These are phyloP conservation scores for Cordyceps farinosa DNA, from an alignment of 2,329 filamentous ascomycete genomes.

Conservation along the genomic window DNA sequence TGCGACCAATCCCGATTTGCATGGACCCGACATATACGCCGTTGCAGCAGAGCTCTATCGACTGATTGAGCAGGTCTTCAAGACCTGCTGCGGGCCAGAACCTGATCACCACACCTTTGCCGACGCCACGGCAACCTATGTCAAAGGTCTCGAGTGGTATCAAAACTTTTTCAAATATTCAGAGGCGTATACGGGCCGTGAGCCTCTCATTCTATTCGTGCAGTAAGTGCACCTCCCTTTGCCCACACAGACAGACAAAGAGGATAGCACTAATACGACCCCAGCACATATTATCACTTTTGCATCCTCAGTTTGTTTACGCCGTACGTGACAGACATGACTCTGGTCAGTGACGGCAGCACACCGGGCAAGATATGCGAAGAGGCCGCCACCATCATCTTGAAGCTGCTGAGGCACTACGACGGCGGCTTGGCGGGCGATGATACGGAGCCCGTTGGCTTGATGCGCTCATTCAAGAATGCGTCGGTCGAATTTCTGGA, in stretches of 20 bases:
- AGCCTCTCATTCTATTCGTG: background rate
- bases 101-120: background rate
- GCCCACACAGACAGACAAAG: background rate
- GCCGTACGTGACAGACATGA: background rate
- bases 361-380: conserved; percentile 2
- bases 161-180: conserved; percentile 8
- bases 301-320: conserved; percentile 8
- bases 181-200: background rate
- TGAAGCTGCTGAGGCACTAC: background rate
- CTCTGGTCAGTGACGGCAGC: background rate
- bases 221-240: background rate
- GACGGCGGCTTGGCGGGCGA: background rate
- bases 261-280: background rate
- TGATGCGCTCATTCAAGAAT: conserved; percentile 3
- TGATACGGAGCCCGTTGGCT: background rate
- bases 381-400: conserved; percentile 3
- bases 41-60: conserved; percentile 3
- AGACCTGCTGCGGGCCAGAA: background rate
- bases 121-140: background rate
- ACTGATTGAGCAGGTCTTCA: conserved; percentile 5
- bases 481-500: background rate
- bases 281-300: conserved; percentile 13
- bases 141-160: conserved; percentile 8
- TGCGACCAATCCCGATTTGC: background rate
- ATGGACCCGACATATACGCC: background rate